Percentiles rank a stretch among this genome's conserved stretches.
These are phyloP conservation scores for Phlebiopsis gigantea DNA, from an alignment of 768 basidiomycete species.

Conservation along the genomic window DNA sequence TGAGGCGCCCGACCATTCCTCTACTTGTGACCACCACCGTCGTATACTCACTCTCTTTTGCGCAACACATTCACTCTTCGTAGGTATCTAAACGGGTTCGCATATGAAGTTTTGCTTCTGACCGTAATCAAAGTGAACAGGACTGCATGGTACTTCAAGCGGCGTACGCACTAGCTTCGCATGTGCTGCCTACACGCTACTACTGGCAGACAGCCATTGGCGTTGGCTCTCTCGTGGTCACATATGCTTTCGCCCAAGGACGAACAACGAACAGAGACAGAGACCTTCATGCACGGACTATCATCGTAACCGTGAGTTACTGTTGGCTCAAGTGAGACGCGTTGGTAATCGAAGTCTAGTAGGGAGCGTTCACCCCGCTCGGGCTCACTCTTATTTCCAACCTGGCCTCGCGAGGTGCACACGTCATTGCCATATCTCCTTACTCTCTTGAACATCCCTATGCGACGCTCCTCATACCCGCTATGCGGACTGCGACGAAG, in stretches of 20 bases:
- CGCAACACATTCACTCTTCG: background rate
- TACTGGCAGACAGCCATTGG: conserved; percentile 45
- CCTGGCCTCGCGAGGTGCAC: conserved; percentile 71
- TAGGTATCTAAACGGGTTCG: background rate
- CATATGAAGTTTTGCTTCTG: background rate
- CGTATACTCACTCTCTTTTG: background rate
- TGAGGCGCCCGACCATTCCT: background rate
- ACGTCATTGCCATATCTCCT: conserved; percentile 68
- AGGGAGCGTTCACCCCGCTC: conserved; percentile 75
- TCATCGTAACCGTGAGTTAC: conserved; percentile 62
- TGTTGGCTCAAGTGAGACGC: background rate
- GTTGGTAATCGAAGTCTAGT: conserved; percentile 2
- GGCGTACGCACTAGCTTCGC: conserved; percentile 31
- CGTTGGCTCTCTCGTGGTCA: conserved; percentile 38
- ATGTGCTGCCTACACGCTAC: conserved; percentile 53
- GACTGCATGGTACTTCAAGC: conserved; percentile 50
- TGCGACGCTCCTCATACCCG: conserved; percentile 55
- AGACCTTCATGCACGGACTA: conserved; percentile 64
- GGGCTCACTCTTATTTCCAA: conserved; percentile 63
- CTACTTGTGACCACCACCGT: background rate
- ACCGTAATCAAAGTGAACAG: background rate
- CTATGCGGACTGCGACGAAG: conserved; percentile 61
- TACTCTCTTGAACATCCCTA: conserved; percentile 49
- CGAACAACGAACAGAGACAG: conserved; percentile 67
- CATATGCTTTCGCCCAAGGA: conserved; percentile 63